phyloP scores from a whole-genome alignment of 495 filamentous ascomycete genomes.

The Penicillium canariense region DNA sequence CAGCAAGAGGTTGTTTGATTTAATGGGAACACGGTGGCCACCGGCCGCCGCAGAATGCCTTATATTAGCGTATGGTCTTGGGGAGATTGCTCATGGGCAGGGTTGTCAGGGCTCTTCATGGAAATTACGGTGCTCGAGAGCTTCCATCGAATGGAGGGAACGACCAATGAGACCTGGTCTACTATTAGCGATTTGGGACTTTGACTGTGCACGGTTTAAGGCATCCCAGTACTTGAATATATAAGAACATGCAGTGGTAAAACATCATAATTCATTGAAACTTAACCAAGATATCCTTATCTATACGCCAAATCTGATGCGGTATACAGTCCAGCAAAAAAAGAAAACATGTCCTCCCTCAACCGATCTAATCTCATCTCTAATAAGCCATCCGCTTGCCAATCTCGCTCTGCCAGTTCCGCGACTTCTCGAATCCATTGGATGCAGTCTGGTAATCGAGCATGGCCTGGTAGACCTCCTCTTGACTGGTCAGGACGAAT shows the following conservation, averaged over 20 bases:
- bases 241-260: neutral
- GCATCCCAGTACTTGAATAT: no score
- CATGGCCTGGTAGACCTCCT: conserved; percentile 89
- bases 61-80: neutral
- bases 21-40: neutral
- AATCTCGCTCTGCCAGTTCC: conserved; percentile 88
- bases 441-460: conserved; percentile 77
- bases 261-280: conserved; percentile 6
- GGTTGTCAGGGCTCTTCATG: neutral
- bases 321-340: conserved; percentile 3
- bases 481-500: conserved; percentile 80
- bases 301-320: conserved; percentile 2
- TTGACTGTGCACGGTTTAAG: no score
- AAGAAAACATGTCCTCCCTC: conserved; percentile 5
- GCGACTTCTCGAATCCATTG: conserved; percentile 88
- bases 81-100: neutral
- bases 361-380: neutral
- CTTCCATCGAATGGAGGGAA: neutral
- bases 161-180: neutral
- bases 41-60: neutral
- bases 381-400: conserved; percentile 70
- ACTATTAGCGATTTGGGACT: neutral
- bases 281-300: neutral
- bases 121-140: neutral
- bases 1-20: conserved; percentile 19